Evolutionary conservation across 2,329 filamentous ascomycete species (phyloP).

Genomic region (Pseudocercospora macadamiae): DNA sequence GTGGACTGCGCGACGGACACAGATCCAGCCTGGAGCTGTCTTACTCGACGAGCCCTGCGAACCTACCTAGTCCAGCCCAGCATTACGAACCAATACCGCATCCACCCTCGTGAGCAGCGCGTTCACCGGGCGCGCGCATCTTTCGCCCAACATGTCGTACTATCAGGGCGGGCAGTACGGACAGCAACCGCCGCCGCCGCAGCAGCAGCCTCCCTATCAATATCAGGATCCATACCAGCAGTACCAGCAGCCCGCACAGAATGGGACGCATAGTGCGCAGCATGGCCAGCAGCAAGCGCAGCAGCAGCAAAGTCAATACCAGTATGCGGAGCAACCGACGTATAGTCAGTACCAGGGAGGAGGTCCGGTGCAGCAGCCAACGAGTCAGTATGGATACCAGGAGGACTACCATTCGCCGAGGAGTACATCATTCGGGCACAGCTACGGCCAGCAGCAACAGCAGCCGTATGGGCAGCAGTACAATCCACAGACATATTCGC

Average conservation of each 20-base stretch:
- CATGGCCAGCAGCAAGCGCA: conserved; percentile 22
- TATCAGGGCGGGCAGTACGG: conserved; percentile 56
- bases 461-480: conserved; percentile 58
- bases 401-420: conserved; percentile 26
- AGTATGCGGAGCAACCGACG: conserved; percentile 31
- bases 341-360: conserved; percentile 33
- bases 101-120: conserved; percentile 12
- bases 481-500: conserved; percentile 68
- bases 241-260: conserved; percentile 28
- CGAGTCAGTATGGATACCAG: conserved; percentile 26
- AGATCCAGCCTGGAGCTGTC: conserved; percentile 13
- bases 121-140: conserved; percentile 4
- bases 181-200: conserved; percentile 24
- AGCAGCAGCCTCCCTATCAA: conserved; percentile 19
- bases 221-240: conserved; percentile 32
- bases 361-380: conserved; percentile 34
- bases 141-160: conserved; percentile 64
- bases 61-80: conserved; percentile 11
- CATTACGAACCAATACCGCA: conserved; percentile 16
- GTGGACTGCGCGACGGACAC: conserved; percentile 12
- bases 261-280: conserved; percentile 30
- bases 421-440: conserved; percentile 21
- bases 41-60: conserved; percentile 12
- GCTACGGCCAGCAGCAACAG: conserved; percentile 53
- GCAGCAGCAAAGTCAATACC: conserved; percentile 17